phyloP scores from a whole-genome alignment of 164 flowering plant species.

The Hamamelis virginiana region DNA sequence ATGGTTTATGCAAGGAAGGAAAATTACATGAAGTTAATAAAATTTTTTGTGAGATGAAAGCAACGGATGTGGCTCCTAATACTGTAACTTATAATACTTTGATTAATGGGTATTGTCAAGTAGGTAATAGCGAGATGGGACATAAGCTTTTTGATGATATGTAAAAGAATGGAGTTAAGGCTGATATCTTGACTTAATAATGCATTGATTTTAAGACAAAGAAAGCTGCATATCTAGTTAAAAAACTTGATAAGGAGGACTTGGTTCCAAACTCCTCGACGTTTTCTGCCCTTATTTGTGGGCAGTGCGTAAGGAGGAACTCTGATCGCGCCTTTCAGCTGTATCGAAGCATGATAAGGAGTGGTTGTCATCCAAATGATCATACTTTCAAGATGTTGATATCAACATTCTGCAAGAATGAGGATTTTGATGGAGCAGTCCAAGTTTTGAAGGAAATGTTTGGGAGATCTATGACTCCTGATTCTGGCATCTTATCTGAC shows the following conservation, averaged over 20 bases:
- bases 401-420: slow-evolving; percentile 54
- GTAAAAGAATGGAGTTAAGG: slow-evolving; percentile 50
- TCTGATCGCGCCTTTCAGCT: slow-evolving; percentile 71
- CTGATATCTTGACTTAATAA: slow-evolving; percentile 79
- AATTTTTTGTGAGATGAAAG: slow-evolving; percentile 70
- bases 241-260: slow-evolving; percentile 60
- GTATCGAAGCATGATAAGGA: slow-evolving; percentile 66
- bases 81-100: slow-evolving; percentile 73
- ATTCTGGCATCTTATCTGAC: slow-evolving; percentile 34
- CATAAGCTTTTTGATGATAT: slow-evolving; percentile 68
- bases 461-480: slow-evolving; percentile 46
- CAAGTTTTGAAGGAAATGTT: slow-evolving; percentile 62
- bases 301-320: slow-evolving; percentile 72
- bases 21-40: slow-evolving; percentile 66
- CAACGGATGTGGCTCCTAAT: slow-evolving; percentile 50
- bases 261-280: slow-evolving; percentile 78
- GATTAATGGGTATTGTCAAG: slow-evolving; percentile 64
- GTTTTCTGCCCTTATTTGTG: slow-evolving; percentile 71
- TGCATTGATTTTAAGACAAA: slow-evolving; percentile 80
- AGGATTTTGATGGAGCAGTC: slow-evolving; percentile 75
- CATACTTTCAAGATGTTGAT: slow-evolving; percentile 54
- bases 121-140: slow-evolving; percentile 63
- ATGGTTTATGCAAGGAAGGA: slow-evolving; percentile 73
- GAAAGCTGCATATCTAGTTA: slow-evolving; percentile 73
- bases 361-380: slow-evolving; percentile 64